Evolutionary conservation across 495 filamentous ascomycete genomes (phyloP), one percentile per base, ranked within the genome.

Genomic region (Hyaloscypha bicolor): DNA sequence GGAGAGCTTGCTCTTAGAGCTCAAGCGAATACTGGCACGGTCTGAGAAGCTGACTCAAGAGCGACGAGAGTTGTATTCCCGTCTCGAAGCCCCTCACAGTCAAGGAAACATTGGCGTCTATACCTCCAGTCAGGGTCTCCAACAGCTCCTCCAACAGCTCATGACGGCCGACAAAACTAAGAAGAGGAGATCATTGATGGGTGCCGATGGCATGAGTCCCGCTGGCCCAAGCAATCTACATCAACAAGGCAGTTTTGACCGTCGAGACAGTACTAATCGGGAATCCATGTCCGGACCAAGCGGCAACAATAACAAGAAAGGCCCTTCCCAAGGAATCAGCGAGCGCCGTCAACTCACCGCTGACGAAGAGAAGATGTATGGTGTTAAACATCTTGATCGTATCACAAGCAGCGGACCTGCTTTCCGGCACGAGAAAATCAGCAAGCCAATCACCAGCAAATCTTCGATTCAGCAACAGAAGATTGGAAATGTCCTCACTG

Each of bases 331-430:
- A 74, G 62, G 64, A 16, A 73, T 80, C 14, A 83, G 81, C 16
- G 79, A 87, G 30, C 83, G 89, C 19, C 84, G 87, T 69, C 88
- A 89, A 60, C 90, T 97, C 63, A 88, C 88, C 0, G 81, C 88
- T 45, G 84, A 87, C 56, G 90, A 95, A 71, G 90, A 96, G 79
- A 74, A 81, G 37, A 84, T 88, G 19, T 98, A 92, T 74, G 95
- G 94, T 56, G 88, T 97, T 1, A 84, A 88, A 11, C 91, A 91
- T 69, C 92, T 95, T 72, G 96, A 99, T 37, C 92, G 93, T 0
- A 82, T 97, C 30, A 59, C 58, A 25, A 86, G 90, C 21, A 92
- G 72, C 77, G 92, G 84, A 0, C 83, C 84, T 12, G 80, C 80
- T 31, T 97, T 96, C 86, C 90, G 92, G 39, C 89, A 90, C 69